A percentile compares a stretch with the other conserved stretches of the same genome.
Conservation (phyloP, 768 basidiomycete genomes). For the Lactifluus echinatus region DNA sequence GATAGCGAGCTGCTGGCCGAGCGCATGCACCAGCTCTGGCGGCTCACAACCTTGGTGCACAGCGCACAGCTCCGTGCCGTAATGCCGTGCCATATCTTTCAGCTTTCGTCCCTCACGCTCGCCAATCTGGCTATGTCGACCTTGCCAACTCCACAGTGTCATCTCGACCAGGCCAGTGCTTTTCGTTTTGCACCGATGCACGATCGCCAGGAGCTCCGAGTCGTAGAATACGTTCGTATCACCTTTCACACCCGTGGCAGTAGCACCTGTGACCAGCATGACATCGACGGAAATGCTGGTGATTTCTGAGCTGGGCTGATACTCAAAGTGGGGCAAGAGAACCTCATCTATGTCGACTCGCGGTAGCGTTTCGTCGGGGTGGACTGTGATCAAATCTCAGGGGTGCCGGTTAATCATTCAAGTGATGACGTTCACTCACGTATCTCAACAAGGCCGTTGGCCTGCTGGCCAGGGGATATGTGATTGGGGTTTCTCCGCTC, state of each 20-base stretch:
- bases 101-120: conserved; percentile 60
- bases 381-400: conserved; percentile 7
- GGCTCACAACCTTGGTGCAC: conserved; percentile 61
- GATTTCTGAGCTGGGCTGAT: conserved; percentile 29
- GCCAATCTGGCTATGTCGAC: conserved; percentile 42
- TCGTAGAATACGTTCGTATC: conserved; percentile 61
- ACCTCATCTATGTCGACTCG: conserved; percentile 40
- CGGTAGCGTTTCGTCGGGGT: conserved; percentile 39
- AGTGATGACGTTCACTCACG: conserved; percentile 24
- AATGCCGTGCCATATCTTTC: conserved; percentile 62
- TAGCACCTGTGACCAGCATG: conserved; percentile 46
- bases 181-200: conserved; percentile 60
- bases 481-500: not conserved
- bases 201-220: conserved; percentile 55
- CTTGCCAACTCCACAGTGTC: conserved; percentile 71
- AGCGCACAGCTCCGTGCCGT: conserved; percentile 42
- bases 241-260: conserved; percentile 37
- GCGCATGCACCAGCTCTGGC: conserved; percentile 45
- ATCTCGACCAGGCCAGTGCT: conserved; percentile 59
- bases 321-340: conserved; percentile 26
- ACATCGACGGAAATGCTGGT: conserved; percentile 69
- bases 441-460: conserved; percentile 25
- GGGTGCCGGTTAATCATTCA: not conserved
- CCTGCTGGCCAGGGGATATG: not conserved
- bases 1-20: conserved; percentile 65